Percentiles rank a stretch among this genome's conserved stretches.
Conservation (phyloP, 1,139 yeast genomes). For the Scheffersomyces cryptocercus region DNA sequence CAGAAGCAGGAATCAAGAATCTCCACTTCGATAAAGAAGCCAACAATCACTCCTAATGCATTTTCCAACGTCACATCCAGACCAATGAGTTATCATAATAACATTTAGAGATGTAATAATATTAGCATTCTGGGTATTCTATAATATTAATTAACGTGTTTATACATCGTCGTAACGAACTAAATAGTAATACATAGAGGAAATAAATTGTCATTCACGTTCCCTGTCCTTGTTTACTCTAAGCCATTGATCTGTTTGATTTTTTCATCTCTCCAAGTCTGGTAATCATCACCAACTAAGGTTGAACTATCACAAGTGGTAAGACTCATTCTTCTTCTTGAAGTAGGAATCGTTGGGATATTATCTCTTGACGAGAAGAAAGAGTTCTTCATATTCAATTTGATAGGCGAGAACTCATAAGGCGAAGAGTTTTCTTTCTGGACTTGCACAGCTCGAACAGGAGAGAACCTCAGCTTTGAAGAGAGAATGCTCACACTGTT, state of each 20-base stretch:
- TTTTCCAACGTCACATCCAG: no score
- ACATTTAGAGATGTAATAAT: no score
- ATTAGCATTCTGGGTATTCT: no score
- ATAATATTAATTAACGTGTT: no score
- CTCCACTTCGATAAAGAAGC: no score
- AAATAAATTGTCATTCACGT: no score
- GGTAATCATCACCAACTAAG: slow-evolving; percentile 43
- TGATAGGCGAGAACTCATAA: slow-evolving; percentile 24
- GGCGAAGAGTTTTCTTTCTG: slow-evolving; percentile 1
- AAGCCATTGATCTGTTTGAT: slow-evolving; percentile 31
- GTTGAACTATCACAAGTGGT: slow-evolving; percentile 39
- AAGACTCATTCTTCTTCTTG: slow-evolving; percentile 18
- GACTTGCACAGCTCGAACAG: slow-evolving; percentile 6
- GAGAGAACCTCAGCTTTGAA: slow-evolving; percentile 9
- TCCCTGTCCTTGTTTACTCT: no score
- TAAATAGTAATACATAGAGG: no score
- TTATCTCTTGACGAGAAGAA: background rate
- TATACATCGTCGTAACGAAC: no score
- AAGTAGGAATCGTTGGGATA: slow-evolving; percentile 1
- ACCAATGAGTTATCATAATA: no score
- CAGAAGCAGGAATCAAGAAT: no score
- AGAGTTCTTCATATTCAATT: slow-evolving; percentile 9
- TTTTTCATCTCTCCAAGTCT: slow-evolving; percentile 42
- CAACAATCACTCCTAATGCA: no score
- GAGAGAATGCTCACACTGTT: slow-evolving; percentile 3